These are phyloP conservation scores for Capronia epimyces DNA, from an alignment of 2,329 filamentous ascomycete species.

Conservation along the genomic window DNA sequence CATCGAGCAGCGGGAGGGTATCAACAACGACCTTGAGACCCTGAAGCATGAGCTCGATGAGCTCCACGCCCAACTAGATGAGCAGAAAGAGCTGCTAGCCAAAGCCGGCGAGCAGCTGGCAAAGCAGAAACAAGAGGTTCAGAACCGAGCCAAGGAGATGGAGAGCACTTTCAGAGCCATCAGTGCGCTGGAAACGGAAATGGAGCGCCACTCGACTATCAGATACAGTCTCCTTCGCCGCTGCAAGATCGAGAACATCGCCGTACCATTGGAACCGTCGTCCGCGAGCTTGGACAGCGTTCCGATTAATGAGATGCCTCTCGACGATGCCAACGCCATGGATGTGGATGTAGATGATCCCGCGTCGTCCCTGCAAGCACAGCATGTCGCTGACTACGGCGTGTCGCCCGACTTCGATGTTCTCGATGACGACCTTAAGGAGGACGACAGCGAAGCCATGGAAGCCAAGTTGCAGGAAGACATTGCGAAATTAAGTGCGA, in stretches of 20 bases:
- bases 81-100: conserved; percentile 61
- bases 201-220: conserved; percentile 76
- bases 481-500: conserved; percentile 65
- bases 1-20: conserved; percentile 64
- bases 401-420: conserved; percentile 82
- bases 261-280: conserved; percentile 68
- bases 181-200: conserved; percentile 70
- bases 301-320: conserved; percentile 77
- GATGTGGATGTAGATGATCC: conserved; percentile 68
- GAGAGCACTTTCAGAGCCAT: conserved; percentile 71
- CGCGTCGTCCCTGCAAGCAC: conserved; percentile 48
- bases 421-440: conserved; percentile 75
- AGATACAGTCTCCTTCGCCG: conserved; percentile 80
- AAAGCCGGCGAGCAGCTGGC: conserved; percentile 69
- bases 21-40: conserved; percentile 66
- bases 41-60: conserved; percentile 72
- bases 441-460: conserved; percentile 65
- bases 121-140: conserved; percentile 72
- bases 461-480: conserved; percentile 74
- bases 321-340: conserved; percentile 79
- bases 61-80: conserved; percentile 65
- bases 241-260: conserved; percentile 90
- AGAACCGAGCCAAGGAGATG: conserved; percentile 78
- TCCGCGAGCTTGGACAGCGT: conserved; percentile 71
- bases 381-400: conserved; percentile 70